A percentile compares a stretch with the other conserved stretches of the same genome.
phyloP scores from a whole-genome alignment of 257 asterid genomes.

The Solanum paucissectum region DNA sequence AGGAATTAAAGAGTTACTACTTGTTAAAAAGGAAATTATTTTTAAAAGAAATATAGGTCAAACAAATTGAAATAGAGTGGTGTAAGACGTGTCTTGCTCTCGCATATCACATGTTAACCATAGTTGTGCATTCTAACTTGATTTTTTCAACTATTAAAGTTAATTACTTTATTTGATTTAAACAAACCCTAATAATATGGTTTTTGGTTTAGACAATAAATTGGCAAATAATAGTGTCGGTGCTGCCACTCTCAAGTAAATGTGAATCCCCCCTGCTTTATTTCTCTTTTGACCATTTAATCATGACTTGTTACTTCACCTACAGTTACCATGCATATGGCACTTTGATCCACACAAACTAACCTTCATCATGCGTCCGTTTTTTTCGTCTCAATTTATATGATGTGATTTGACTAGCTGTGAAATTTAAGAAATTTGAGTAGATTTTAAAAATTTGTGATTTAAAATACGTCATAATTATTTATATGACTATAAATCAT shows the following conservation, averaged over 20 bases:
- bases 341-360: not conserved
- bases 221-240: not conserved
- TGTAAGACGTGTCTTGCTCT: not conserved
- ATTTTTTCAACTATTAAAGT: not conserved
- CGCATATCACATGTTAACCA: not conserved
- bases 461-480: too few species aligned
- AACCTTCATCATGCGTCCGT: accelerated
- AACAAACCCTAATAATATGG: not conserved
- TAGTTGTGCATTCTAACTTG: not conserved
- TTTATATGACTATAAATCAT: too few species aligned
- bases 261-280: not conserved
- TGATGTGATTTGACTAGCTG: accelerated
- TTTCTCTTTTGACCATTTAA: not conserved
- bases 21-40: too few species aligned
- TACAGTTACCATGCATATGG: not conserved
- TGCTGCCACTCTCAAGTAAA: not conserved
- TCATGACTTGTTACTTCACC: not conserved
- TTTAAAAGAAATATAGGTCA: too few species aligned
- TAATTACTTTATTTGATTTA: not conserved
- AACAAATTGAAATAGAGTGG: too few species aligned
- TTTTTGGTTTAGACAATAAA: not conserved
- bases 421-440: not conserved
- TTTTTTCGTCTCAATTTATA: too few species aligned
- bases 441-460: too few species aligned
- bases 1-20: too few species aligned